Conservation (phyloP, 345 rosid species). For the Salix purpurea region DNA sequence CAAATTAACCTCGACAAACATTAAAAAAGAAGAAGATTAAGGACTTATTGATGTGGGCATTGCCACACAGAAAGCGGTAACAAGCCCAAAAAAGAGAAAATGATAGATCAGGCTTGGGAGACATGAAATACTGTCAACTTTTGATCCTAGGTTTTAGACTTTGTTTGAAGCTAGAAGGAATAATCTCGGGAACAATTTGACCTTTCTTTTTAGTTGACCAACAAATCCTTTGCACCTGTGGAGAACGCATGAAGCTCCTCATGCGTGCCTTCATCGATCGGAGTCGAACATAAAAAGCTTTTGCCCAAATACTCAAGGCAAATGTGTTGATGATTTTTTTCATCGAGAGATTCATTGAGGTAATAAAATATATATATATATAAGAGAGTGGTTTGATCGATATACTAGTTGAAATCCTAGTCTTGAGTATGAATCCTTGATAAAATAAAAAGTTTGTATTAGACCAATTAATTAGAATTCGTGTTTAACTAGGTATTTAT, state of each 20-base stretch:
- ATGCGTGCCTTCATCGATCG: slow-evolving; percentile 31
- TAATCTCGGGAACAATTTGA: slow-evolving; percentile 17
- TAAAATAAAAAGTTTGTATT: no score
- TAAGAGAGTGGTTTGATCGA: background rate
- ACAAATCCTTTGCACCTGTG: background rate
- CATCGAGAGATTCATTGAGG: background rate
- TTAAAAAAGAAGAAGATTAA: no score
- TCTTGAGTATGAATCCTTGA: no score
- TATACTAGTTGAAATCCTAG: no score
- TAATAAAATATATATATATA: no score
- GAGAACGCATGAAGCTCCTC: slow-evolving; percentile 19
- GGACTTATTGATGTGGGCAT: slow-evolving; percentile 14
- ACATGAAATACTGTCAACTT: slow-evolving; percentile 24
- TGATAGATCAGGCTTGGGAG: slow-evolving; percentile 12
- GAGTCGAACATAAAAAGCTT: slow-evolving; percentile 38
- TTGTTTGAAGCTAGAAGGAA: slow-evolving; percentile 37
- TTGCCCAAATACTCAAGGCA: background rate
- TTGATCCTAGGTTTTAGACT: slow-evolving; percentile 22
- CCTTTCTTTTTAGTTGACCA: background rate
- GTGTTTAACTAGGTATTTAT: no score
- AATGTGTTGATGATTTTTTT: no score
- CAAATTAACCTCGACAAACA: no score
- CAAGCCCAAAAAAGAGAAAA: background rate
- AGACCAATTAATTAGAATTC: no score
- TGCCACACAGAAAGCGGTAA: slow-evolving; percentile 12